These are phyloP conservation scores for Trichoderma cornu-damae DNA, from an alignment of 2,329 filamentous ascomycete genomes.

Conservation along the genomic window DNA sequence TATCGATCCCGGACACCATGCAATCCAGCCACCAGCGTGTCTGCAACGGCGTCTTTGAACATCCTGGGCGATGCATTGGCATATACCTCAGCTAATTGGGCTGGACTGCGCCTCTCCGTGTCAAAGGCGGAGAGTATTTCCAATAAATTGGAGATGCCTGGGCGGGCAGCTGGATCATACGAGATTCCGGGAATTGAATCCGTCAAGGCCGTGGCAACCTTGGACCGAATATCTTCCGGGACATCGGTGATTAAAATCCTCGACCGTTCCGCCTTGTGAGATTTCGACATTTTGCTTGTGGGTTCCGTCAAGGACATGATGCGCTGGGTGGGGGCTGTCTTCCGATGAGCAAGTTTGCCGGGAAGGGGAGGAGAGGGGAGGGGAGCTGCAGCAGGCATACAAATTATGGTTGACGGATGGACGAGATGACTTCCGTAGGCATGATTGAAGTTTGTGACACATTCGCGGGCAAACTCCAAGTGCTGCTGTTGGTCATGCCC, in stretches of 20 bases:
- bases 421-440: conserved; percentile 60
- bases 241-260: conserved; percentile 78
- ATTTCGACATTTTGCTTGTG: conserved; percentile 89
- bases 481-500: conserved; percentile 95
- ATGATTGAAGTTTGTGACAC: conserved; percentile 82
- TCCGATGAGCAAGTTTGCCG: not conserved
- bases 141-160: conserved; percentile 83
- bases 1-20: conserved; percentile 53
- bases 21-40: conserved; percentile 51
- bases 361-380: not conserved
- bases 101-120: conserved; percentile 34
- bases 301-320: conserved; percentile 87
- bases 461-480: conserved; percentile 84
- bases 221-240: conserved; percentile 57
- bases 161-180: conserved; percentile 65
- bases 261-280: conserved; percentile 63
- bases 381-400: conserved; percentile 39
- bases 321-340: conserved; percentile 66
- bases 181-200: conserved; percentile 63
- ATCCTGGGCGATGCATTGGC: conserved; percentile 35
- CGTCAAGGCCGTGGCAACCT: conserved; percentile 70
- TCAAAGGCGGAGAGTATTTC: conserved; percentile 72
- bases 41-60: conserved; percentile 52
- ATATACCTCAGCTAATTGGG: conserved; percentile 38
- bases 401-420: conserved; percentile 64